A percentile compares a stretch with the other conserved stretches of the same genome.
Conservation (phyloP, 2,329 filamentous ascomycete genomes). For the Aquanectria penicillioides region DNA sequence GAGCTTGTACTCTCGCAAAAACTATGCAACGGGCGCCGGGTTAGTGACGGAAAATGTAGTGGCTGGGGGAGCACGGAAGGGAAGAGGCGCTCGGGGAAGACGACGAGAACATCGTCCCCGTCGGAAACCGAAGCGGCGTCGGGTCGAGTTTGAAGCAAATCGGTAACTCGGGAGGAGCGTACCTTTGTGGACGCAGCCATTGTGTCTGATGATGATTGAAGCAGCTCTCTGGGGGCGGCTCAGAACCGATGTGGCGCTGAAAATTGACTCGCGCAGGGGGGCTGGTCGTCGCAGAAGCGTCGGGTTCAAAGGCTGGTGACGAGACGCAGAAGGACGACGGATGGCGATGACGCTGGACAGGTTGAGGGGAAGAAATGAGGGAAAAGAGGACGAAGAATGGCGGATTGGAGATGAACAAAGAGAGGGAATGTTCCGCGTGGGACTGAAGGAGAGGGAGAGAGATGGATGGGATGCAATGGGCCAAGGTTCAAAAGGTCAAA, state of each 20-base stretch:
- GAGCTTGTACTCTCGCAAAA: constrained; percentile 91
- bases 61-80: not conserved
- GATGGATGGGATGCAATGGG: constrained; percentile 20
- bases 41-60: constrained; percentile 29
- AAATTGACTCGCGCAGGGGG: constrained; percentile 32
- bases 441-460: constrained; percentile 16
- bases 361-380: constrained; percentile 8
- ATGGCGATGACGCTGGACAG: constrained; percentile 16
- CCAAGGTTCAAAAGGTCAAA: constrained; percentile 24
- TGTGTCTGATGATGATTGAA: constrained; percentile 34
- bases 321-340: constrained; percentile 16
- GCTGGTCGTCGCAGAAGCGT: constrained; percentile 30
- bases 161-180: constrained; percentile 17
- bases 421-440: constrained; percentile 23
- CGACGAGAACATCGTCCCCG: too few relatives aligned
- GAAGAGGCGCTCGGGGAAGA: too few relatives aligned
- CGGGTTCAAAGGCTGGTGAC: constrained; percentile 26
- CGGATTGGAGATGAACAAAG: constrained; percentile 23
- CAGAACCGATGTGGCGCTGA: constrained; percentile 24
- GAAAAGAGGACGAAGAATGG: constrained; percentile 4
- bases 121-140: too few relatives aligned
- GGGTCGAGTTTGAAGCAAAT: not conserved
- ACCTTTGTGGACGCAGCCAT: constrained; percentile 52
- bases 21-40: constrained; percentile 58
- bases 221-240: constrained; percentile 33